Evolutionary conservation across 2,329 filamentous ascomycete genomes (phyloP), one percentile per base, ranked within the genome.

Genomic region (Fusarium pseudograminearum): DNA sequence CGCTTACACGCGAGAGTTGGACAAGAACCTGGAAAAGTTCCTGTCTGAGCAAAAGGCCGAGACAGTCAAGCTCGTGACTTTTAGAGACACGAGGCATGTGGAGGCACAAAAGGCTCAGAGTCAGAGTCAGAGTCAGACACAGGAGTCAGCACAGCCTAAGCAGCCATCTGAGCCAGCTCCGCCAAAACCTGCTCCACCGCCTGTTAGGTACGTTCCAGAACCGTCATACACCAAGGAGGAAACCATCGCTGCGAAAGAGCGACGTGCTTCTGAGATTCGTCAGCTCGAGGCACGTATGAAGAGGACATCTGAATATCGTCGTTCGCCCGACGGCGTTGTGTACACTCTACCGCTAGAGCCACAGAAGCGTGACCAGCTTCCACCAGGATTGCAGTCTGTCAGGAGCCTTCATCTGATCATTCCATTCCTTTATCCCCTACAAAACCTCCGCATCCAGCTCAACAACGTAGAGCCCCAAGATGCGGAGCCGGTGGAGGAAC

Each of bases 251-350:
- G 92, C 92, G 33, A 87, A 88, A 74, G 84, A 86, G 41, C 86
- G 86, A 56, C 84, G 92, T 64, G 87, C 89, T 22, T 82, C 85
- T 48, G 91, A 95, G 76, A 87, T 87, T 26, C 87, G 89, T 38
- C 92, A 94, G 74, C 84, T 96, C 1, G 91, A 94, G 80, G 86
- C 92, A 30, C 88, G 93, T 33, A 89, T 96, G 83, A 87, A 90
- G 18, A 85, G 90, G 69, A 76, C 91, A 51, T 84, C 88, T 2
- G 78, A 88, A 36, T 96, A 91, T 75, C 86, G 88, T 31, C 91
- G 90, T 67, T 90, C 89, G 2, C 82, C 85, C 31, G 91, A 94
- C 78, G 91, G 91, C 3, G 83, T 90, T 62, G 85, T 88, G 18
- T 95, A 91, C 76, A 90, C 87, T 3, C 76, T 95, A 15, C 91